Evolutionary conservation across 2,329 filamentous ascomycete genomes (phyloP).

Genomic region (Scedosporium dehoogii): DNA sequence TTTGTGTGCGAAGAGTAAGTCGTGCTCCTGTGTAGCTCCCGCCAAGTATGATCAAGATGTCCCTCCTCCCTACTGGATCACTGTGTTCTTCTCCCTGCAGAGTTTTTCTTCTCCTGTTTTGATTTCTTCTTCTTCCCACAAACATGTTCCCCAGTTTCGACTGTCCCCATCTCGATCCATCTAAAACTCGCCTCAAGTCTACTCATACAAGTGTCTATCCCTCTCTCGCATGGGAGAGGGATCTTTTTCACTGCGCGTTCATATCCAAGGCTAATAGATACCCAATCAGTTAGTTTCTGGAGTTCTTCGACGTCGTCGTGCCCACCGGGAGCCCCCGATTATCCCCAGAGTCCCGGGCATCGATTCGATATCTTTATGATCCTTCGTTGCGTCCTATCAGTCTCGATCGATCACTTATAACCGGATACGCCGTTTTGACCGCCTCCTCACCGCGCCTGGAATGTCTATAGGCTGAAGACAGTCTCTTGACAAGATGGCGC

Average conservation of each 20-base stretch:
- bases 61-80: too few relatives aligned
- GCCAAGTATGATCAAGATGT: too few relatives aligned
- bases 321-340: neutral
- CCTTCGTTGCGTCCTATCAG: neutral
- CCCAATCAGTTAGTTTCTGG: neutral
- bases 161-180: too few relatives aligned
- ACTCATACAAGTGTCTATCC: neutral
- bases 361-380: neutral
- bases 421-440: neutral
- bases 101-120: too few relatives aligned
- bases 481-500: constrained; percentile 21
- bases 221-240: neutral
- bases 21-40: neutral
- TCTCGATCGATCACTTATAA: neutral
- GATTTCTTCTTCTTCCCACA: too few relatives aligned
- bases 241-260: too few relatives aligned
- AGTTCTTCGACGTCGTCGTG: neutral
- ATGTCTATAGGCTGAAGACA: neutral
- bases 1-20: neutral
- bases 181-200: neutral
- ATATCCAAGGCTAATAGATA: neutral
- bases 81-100: too few relatives aligned
- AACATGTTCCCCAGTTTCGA: neutral
- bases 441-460: neutral
- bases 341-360: neutral